Evolutionary conservation across 2,329 filamentous ascomycete species (phyloP).

Genomic region (Seiridium unicorne): DNA sequence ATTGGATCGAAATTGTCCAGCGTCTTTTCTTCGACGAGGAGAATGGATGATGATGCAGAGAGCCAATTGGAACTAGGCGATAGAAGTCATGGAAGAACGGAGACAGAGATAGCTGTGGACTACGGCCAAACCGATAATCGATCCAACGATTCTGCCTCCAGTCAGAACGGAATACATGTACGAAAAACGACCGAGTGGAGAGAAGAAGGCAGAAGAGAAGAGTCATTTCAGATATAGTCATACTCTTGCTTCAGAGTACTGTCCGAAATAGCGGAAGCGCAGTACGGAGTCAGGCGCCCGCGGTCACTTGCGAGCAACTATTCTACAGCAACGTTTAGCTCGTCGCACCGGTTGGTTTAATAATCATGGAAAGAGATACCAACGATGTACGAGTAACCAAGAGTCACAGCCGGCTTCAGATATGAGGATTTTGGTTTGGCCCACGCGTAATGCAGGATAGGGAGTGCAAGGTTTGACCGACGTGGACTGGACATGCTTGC

Average conservation of each 20-base stretch:
- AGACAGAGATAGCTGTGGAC: not conserved
- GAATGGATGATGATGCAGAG: not conserved
- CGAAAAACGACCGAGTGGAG: not conserved
- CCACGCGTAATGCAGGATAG: too few relatives aligned
- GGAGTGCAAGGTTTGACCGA: too few relatives aligned
- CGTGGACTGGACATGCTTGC: too few relatives aligned
- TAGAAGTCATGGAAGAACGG: not conserved
- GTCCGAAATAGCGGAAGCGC: not conserved
- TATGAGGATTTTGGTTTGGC: too few relatives aligned
- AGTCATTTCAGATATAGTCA: not conserved
- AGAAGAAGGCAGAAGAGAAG: not conserved
- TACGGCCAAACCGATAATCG: not conserved
- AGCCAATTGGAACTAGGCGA: slow-evolving; percentile 7
- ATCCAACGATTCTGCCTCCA: not conserved
- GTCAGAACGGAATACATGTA: not conserved
- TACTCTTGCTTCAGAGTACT: not conserved
- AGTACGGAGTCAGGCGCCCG: too few relatives aligned
- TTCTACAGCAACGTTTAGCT: too few relatives aligned
- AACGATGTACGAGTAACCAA: too few relatives aligned
- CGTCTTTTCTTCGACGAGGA: not conserved
- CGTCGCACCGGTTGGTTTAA: too few relatives aligned
- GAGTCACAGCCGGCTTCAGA: too few relatives aligned
- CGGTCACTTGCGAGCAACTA: too few relatives aligned
- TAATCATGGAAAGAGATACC: too few relatives aligned
- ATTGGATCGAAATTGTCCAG: not conserved